A percentile compares a stretch with the other conserved stretches of the same genome.
phyloP scores from a whole-genome alignment of 768 basidiomycete genomes.

The Leccinellum rugosiceps region DNA sequence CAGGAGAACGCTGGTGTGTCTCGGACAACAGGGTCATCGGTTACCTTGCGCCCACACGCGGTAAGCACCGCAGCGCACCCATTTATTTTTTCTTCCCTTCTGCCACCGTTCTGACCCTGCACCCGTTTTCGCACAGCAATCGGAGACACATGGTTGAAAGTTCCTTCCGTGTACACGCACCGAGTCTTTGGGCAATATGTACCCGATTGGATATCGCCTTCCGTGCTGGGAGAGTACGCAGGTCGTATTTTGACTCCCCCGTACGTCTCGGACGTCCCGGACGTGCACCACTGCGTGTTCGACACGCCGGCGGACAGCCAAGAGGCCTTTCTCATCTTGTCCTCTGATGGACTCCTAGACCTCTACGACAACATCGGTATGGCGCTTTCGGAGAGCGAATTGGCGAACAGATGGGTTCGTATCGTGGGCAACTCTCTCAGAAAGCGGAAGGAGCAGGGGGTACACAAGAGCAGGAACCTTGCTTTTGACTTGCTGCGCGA shows the following conservation, averaged over 20 bases:
- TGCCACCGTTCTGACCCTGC: constrained; percentile 15
- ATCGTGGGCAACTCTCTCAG: constrained; percentile 30
- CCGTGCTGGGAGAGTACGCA: constrained; percentile 22
- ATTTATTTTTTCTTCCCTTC: not conserved
- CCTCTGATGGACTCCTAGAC: constrained; percentile 47
- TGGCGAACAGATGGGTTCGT: constrained; percentile 35
- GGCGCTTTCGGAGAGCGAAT: constrained; percentile 22
- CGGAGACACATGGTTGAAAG: constrained; percentile 36
- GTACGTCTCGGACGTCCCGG: constrained; percentile 42
- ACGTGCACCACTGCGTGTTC: constrained; percentile 37
- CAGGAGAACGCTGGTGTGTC: constrained; percentile 30
- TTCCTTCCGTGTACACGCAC: constrained; percentile 33
- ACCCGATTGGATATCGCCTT: constrained; percentile 24
- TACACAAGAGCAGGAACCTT: constrained; percentile 34
- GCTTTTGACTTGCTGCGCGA: constrained; percentile 42
- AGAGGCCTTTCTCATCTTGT: constrained; percentile 38
- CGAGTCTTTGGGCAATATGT: constrained; percentile 25
- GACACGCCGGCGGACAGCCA: constrained; percentile 10
- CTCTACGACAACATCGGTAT: constrained; percentile 32
- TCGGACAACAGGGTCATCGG: constrained; percentile 34
- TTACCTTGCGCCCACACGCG: constrained; percentile 38
- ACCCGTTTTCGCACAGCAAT: constrained; percentile 23
- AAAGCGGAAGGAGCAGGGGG: constrained; percentile 11
- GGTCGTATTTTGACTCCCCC: constrained; percentile 43
- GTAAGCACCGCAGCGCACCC: constrained; percentile 18